Base-by-base conservation (phyloP, 306 rosid genomes). In the apple (Malus domestica) region DNA sequence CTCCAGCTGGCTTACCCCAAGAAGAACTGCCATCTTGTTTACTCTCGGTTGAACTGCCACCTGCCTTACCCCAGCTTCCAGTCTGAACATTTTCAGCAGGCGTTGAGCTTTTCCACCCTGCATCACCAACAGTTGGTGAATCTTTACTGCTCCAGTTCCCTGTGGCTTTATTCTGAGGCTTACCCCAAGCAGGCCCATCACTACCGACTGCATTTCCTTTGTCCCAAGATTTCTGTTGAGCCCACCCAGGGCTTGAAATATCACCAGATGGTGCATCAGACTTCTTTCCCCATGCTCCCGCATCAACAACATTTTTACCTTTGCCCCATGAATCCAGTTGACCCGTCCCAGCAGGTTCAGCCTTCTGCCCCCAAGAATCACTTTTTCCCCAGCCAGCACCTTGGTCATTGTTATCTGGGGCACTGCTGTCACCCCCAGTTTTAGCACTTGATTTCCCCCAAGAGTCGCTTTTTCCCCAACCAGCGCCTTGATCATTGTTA, bases 381-480 rank as follows among this genome's bases (percentile, higher is more conserved):
- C 82, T 76, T 79, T 75, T 80, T 29, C 86, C 91, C 91, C 89
- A 88, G 64, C 88, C 93, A 79, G 69, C 77, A 82, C 83, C 83
- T 58, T 81, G 85, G 81, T 69, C 86, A 12, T 73, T 73, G 25
- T 30, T 67, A 65, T 64, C 72, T 20, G 87, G 78, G 40, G 74
- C 74, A 78, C 55, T 35, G 20, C 55, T 49, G 20, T 49, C 55
- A 49, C 20, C 55, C 55, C 8, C 55, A 49, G 55, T 16, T 49
- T 49, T 49, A 49, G 20, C 20, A 15, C 20, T 49, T 16, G 55
- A 49, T 49, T 49, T 15, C 20, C 55, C 20, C 55, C 55, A 49
- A 15, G 55, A 49, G 20, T 49, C 20, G 1, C 20, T 49, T 15
- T 49, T 49, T 16, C 20, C 55, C 55, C 55, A 49, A 0, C 20